phyloP scores from a whole-genome alignment of 2,329 filamentous ascomycete species.

The Calonectria fujianensis region DNA sequence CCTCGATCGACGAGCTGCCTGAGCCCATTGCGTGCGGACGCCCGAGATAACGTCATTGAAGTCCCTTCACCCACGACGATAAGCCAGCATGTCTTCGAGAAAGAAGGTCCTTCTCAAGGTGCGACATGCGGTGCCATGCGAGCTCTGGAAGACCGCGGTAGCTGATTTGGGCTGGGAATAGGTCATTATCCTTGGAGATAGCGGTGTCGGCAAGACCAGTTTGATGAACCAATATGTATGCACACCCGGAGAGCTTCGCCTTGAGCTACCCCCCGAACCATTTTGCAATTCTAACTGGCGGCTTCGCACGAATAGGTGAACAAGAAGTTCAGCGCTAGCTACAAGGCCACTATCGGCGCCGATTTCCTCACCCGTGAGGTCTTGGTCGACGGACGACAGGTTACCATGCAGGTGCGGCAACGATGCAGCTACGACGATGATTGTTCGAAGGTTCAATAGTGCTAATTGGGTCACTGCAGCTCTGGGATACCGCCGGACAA shows the following conservation, averaged over 20 bases:
- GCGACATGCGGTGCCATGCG: conserved; percentile 47
- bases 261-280: conserved; percentile 21
- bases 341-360: conserved; percentile 99
- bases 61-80: conserved; percentile 44
- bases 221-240: conserved; percentile 99
- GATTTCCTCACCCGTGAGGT: conserved; percentile 99
- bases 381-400: conserved; percentile 94
- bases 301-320: conserved; percentile 83
- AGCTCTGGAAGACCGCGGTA: conserved; percentile 5
- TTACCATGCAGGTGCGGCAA: conserved; percentile 92
- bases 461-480: conserved; percentile 68
- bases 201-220: conserved; percentile 98
- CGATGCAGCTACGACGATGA: conserved; percentile 37
- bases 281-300: conserved; percentile 40
- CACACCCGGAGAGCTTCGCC: conserved; percentile 44
- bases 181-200: conserved; percentile 99
- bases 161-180: conserved; percentile 62
- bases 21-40: conserved; percentile 47
- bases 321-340: conserved; percentile 99
- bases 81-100: conserved; percentile 80
- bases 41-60: conserved; percentile 59
- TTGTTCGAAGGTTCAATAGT: conserved; percentile 7
- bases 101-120: conserved; percentile 97
- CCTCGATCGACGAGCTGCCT: conserved; percentile 32
- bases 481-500: conserved; percentile 98